Evolutionary conservation across 2,329 filamentous ascomycete species (phyloP).

Genomic region (Fonsecaea erecta): DNA sequence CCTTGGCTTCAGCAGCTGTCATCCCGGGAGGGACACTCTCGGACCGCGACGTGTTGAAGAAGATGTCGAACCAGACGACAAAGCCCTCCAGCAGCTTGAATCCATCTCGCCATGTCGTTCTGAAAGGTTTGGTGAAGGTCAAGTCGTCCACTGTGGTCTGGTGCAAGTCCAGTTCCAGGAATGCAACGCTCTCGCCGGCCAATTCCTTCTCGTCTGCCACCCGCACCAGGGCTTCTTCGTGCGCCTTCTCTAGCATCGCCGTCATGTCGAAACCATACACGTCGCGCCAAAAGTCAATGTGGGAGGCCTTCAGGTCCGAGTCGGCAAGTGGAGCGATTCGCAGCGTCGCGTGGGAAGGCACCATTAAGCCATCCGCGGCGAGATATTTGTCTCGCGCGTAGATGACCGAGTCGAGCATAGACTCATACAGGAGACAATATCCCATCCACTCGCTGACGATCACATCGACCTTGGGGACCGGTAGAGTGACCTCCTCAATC

Average conservation of each 20-base stretch:
- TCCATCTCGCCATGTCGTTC: constrained; percentile 51
- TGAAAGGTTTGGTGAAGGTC: constrained; percentile 72
- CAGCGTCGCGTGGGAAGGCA: constrained; percentile 82
- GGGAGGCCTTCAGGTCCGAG: constrained; percentile 74
- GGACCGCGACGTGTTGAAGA: constrained; percentile 72
- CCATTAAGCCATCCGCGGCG: constrained; percentile 76
- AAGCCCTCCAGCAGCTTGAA: constrained; percentile 73
- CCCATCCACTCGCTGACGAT: constrained; percentile 99
- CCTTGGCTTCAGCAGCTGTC: constrained; percentile 68
- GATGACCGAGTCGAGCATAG: constrained; percentile 92
- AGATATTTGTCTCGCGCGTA: constrained; percentile 88
- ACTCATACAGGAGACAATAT: constrained; percentile 89
- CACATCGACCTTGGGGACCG: constrained; percentile 82
- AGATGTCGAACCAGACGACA: constrained; percentile 91
- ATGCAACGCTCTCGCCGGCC: constrained; percentile 63
- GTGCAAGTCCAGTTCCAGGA: constrained; percentile 78
- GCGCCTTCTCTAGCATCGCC: constrained; percentile 75
- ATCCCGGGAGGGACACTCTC: constrained; percentile 54
- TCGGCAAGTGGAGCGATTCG: constrained; percentile 82
- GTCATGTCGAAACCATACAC: constrained; percentile 96
- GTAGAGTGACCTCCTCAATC: constrained; percentile 82
- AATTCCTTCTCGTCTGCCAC: constrained; percentile 67
- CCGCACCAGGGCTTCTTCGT: constrained; percentile 80
- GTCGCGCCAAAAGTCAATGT: constrained; percentile 83
- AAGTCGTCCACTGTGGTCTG: constrained; percentile 73